A percentile compares a stretch with the other conserved stretches of the same genome.
phyloP scores from a whole-genome alignment of 2,329 filamentous ascomycete genomes.

The Cladophialophora yegresii region DNA sequence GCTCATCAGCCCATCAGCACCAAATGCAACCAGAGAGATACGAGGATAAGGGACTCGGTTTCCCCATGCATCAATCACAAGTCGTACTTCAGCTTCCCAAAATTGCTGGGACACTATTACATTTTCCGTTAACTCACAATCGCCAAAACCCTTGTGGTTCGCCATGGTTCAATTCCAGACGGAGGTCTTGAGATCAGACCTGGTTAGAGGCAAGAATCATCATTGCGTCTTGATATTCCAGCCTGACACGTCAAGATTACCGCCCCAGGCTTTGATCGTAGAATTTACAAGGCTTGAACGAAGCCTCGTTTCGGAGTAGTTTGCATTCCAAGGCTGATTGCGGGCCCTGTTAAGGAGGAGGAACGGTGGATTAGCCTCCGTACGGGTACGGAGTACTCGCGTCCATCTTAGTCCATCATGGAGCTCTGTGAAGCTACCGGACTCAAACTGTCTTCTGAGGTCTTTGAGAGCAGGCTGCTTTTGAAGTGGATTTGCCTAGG shows the following conservation, averaged over 20 bases:
- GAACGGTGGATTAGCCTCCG: background rate
- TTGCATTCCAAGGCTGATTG: conserved; percentile 17
- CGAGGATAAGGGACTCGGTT: conserved; percentile 9
- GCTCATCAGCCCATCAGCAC: conserved; percentile 24
- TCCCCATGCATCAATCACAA: conserved; percentile 15
- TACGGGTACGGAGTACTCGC: background rate
- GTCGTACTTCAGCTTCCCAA: conserved; percentile 2
- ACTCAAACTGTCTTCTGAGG: background rate
- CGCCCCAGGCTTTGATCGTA: background rate
- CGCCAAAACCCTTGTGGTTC: background rate
- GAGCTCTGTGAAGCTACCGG: background rate
- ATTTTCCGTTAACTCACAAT: conserved; percentile 12
- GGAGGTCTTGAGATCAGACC: background rate
- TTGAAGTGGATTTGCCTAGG: background rate
- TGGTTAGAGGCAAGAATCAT: background rate
- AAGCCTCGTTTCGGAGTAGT: conserved; percentile 23
- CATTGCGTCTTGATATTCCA: background rate
- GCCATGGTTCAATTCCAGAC: background rate
- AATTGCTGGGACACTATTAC: conserved; percentile 4
- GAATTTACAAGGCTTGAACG: conserved; percentile 18
- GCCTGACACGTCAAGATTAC: background rate
- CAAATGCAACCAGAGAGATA: conserved; percentile 14
- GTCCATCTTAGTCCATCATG: background rate
- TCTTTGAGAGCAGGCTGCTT: background rate
- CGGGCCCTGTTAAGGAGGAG: background rate